These are phyloP conservation scores for Gymnopus androsaceus DNA, from an alignment of 1,284 basidiomycete genomes.

Conservation along the genomic window DNA sequence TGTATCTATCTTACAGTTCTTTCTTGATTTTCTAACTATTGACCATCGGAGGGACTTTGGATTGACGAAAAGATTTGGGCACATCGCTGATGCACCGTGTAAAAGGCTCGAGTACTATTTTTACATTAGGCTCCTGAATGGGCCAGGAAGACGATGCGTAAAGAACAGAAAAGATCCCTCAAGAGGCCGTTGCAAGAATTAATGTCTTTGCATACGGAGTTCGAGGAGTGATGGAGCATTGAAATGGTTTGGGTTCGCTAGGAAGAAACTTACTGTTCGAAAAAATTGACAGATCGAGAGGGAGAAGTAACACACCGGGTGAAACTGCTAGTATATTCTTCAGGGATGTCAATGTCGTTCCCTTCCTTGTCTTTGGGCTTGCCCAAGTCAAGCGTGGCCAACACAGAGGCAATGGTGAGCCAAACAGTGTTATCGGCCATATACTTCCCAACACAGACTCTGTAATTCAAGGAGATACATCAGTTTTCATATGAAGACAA, in stretches of 20 bases:
- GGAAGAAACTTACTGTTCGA: too few species aligned
- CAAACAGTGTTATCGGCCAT: conserved; percentile 10
- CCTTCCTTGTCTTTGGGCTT: conserved; percentile 4
- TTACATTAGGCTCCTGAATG: too few species aligned
- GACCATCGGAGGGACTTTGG: too few species aligned
- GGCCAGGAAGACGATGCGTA: too few species aligned
- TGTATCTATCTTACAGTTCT: too few species aligned
- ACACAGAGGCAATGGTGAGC: conserved; percentile 6
- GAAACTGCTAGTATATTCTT: neutral
- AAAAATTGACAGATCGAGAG: neutral
- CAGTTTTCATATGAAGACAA: neutral
- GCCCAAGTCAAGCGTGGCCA: conserved; percentile 2
- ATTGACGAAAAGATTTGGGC: too few species aligned
- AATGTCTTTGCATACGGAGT: neutral
- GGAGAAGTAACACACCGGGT: neutral
- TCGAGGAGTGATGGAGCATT: neutral
- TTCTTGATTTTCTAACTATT: too few species aligned
- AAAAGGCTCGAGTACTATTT: too few species aligned
- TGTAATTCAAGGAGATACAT: neutral
- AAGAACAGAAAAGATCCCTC: too few species aligned
- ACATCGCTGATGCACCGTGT: too few species aligned
- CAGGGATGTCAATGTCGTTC: neutral
- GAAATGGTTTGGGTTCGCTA: conserved; percentile 3
- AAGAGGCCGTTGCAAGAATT: conserved; percentile 3
- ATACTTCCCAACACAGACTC: conserved; percentile 10